Evolutionary conservation across 2,329 filamentous ascomycete species (phyloP).

Genomic region (Rutstroemia sydowiana): DNA sequence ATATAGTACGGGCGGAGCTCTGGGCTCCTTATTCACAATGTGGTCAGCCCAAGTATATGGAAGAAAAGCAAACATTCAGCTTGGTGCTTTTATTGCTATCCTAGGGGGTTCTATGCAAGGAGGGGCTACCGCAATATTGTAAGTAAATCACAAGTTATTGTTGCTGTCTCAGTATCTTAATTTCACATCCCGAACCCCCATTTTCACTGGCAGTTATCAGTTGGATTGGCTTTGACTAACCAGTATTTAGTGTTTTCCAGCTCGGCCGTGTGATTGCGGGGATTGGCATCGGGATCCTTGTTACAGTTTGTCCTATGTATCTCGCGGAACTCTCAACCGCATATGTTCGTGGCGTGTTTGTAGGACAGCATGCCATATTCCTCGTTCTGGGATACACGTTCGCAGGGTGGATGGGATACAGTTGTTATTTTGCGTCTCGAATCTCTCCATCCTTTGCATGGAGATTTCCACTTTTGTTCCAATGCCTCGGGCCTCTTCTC

Average conservation of each 20-base stretch:
- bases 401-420: slow-evolving; percentile 26
- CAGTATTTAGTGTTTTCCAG: neutral
- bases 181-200: too few species aligned
- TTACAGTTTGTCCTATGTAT: slow-evolving; percentile 15
- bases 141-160: neutral
- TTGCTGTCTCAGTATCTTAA: neutral
- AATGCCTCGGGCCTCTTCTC: slow-evolving; percentile 20
- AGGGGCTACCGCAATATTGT: slow-evolving; percentile 6
- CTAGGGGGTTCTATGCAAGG: slow-evolving; percentile 16
- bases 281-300: slow-evolving; percentile 6
- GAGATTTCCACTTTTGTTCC: slow-evolving; percentile 22
- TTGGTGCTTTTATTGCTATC: slow-evolving; percentile 14
- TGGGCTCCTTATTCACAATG: neutral
- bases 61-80: neutral
- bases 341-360: slow-evolving; percentile 23
- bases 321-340: slow-evolving; percentile 25
- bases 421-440: slow-evolving; percentile 24
- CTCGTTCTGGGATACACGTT: slow-evolving; percentile 26
- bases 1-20: neutral
- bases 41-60: neutral
- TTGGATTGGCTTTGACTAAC: neutral
- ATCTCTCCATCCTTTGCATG: slow-evolving; percentile 17
- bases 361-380: slow-evolving; percentile 28
- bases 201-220: neutral
- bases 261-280: neutral